Conservation (phyloP, 257 asterid species). For the Forsythia suspensa region DNA sequence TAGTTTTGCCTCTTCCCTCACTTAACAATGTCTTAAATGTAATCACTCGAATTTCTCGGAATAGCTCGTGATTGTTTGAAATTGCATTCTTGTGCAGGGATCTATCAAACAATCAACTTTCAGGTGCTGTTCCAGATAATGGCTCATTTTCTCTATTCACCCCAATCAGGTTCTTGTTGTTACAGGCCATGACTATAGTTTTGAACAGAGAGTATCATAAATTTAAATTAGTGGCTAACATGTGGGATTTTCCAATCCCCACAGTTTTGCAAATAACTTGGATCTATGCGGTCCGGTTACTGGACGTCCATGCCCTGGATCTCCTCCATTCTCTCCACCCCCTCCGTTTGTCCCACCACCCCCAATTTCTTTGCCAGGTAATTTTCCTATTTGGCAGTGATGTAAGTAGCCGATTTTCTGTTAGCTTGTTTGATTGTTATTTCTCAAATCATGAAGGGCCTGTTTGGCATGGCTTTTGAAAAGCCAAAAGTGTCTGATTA, state of each 20-base stretch:
- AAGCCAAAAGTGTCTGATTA: too few relatives aligned
- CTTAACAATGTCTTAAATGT: background rate
- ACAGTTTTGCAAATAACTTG: conserved; percentile 94
- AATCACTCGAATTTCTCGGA: background rate
- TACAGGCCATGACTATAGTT: conserved; percentile 1
- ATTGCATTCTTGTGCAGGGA: conserved; percentile 55
- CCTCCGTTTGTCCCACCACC: conserved; percentile 96
- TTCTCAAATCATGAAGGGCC: background rate
- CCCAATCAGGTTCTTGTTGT: conserved; percentile 71
- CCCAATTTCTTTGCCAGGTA: conserved; percentile 81
- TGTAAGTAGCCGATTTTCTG: background rate
- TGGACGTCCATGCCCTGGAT: conserved; percentile 96
- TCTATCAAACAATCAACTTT: conserved; percentile 84
- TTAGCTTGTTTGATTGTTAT: background rate
- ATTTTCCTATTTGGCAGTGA: conserved; percentile 16
- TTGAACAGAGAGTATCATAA: conserved; percentile 1
- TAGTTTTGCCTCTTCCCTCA: background rate
- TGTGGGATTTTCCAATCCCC: conserved; percentile 10
- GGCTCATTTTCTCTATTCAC: conserved; percentile 96
- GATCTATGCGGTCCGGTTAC: conserved; percentile 95
- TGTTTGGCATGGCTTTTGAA: too few relatives aligned
- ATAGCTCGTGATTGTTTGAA: conserved; percentile 3
- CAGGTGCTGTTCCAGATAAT: conserved; percentile 91
- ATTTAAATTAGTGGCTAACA: conserved; percentile 25
- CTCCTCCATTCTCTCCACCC: conserved; percentile 99